Conservation (phyloP, 2,329 filamentous ascomycete genomes). For the Venturia asperata region DNA sequence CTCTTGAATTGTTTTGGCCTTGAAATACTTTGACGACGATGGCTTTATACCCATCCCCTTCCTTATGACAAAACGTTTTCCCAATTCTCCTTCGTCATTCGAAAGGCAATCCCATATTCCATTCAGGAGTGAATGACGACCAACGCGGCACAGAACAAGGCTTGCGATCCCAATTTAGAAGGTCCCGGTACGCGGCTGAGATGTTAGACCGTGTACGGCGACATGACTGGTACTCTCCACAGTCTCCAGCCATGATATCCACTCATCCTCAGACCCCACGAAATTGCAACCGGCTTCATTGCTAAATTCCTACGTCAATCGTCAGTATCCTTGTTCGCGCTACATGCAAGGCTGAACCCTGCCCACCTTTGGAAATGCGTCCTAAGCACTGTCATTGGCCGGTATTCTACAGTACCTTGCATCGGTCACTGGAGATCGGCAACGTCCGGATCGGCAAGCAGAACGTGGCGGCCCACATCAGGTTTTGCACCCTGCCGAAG, state of each 20-base stretch:
- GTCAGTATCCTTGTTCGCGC: background rate
- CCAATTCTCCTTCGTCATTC: background rate
- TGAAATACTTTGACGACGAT: background rate
- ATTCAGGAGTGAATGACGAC: background rate
- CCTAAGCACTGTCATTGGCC: background rate
- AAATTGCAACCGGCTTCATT: background rate
- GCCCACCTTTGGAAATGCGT: background rate
- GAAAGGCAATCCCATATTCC: background rate
- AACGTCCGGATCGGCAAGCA: background rate
- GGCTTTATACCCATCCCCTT: background rate
- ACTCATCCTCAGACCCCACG: background rate
- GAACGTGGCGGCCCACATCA: slow-evolving; percentile 9
- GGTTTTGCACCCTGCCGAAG: background rate
- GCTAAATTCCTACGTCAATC: background rate
- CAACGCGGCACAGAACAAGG: background rate
- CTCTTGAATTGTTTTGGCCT: background rate
- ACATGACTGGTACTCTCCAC: background rate
- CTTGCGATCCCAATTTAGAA: background rate
- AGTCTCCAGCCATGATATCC: background rate
- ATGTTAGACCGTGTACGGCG: background rate
- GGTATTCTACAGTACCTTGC: background rate
- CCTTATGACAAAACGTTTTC: background rate
- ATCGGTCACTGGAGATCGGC: background rate
- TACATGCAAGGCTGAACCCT: background rate
- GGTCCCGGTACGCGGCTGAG: background rate